Base-by-base conservation (phyloP, 139 green algal species). In the Deuterostichococcus epilithicus region DNA sequence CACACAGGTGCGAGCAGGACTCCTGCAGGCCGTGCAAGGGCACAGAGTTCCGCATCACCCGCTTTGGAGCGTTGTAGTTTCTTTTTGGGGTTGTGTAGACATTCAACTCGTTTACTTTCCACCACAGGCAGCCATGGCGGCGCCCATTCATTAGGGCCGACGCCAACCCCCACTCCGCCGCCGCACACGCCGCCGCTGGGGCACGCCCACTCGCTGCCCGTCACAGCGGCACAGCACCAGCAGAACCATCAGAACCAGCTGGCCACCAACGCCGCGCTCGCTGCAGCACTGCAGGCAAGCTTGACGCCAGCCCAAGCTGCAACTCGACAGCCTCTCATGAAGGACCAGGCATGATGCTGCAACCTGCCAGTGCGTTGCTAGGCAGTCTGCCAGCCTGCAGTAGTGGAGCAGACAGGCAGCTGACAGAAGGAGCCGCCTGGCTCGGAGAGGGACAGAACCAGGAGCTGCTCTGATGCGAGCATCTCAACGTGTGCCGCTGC, bases 221-320 rank as follows among this genome's bases (percentile, higher is more conserved):
- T 63, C 30, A 44, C 52, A 23, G 58, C 67, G 36, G 36, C 35
- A 45, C 66, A 68, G 20, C 30, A 72, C 76, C 63, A 72, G 69
- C 58, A 73, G 36, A 36, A 72, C 76, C 63, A 72, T 47, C 58
- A 73, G 36, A 36, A 68, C 63, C 74, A 79, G 69, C 37, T 80
- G 10, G 73, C 78, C 45, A 73, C 79, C 33, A 80, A 83, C 47
- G 79, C 79, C 52, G 74, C 74, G 1, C 69, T 73, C 13, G 75
- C 75, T 60, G 75, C 75, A 15, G 45, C 45, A 23, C 42, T 69
- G 39, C 75, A 79, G 63, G 75, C 38, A 13, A 30, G 38, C 25
- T 36, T 71, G 59, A 72, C 28, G n/a, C n/a, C n/a, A n/a, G n/a
- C n/a, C n/a, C n/a, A n/a, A 63, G 3, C 5, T 63, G 52, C 42